A percentile compares a stretch with the other conserved stretches of the same genome.
Evolutionary conservation across 805 yeast genomes (phyloP).

Genomic region (Wickerhamomyces chaumierensis): DNA sequence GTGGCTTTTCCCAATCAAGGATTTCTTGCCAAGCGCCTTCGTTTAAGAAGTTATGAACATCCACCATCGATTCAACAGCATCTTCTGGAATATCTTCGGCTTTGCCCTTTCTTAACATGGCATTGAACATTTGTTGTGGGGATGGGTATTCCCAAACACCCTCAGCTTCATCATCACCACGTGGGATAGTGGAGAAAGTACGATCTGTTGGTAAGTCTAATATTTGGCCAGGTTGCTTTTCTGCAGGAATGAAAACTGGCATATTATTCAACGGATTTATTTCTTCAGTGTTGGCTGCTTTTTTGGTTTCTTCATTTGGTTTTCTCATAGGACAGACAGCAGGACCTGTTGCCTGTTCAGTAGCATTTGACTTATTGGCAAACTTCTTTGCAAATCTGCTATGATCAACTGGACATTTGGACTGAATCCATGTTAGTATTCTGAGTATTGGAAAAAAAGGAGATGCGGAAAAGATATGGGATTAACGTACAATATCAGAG

Average conservation of each 20-base stretch:
- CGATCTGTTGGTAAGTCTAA: conserved; percentile 73
- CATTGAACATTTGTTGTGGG: conserved; percentile 98
- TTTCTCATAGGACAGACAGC: conserved; percentile 30
- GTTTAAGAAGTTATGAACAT: conserved; percentile 88
- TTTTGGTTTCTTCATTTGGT: not conserved
- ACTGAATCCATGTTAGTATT: conserved; percentile 3
- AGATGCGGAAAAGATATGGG: not conserved
- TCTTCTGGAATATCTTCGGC: conserved; percentile 83
- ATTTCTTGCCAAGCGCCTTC: conserved; percentile 98
- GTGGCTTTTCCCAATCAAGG: conserved; percentile 76
- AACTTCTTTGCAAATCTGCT: conserved; percentile 6
- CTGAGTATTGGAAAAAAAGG: not conserved
- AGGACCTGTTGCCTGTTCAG: conserved; percentile 10
- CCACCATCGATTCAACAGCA: conserved; percentile 95
- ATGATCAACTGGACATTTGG: conserved; percentile 32
- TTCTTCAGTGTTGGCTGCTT: conserved; percentile 8
- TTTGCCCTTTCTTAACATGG: conserved; percentile 92
- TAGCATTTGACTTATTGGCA: not conserved
- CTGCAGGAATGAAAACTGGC: conserved; percentile 63
- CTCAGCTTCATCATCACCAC: conserved; percentile 50
- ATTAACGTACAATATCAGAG: not conserved
- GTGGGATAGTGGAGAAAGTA: conserved; percentile 76
- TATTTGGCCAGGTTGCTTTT: conserved; percentile 70
- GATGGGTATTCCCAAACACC: conserved; percentile 98
- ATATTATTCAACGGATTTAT: conserved; percentile 82